These are phyloP conservation scores for Pseudoperonospora humuli DNA, from an alignment of 352 stramenopile genomes.

Conservation along the genomic window DNA sequence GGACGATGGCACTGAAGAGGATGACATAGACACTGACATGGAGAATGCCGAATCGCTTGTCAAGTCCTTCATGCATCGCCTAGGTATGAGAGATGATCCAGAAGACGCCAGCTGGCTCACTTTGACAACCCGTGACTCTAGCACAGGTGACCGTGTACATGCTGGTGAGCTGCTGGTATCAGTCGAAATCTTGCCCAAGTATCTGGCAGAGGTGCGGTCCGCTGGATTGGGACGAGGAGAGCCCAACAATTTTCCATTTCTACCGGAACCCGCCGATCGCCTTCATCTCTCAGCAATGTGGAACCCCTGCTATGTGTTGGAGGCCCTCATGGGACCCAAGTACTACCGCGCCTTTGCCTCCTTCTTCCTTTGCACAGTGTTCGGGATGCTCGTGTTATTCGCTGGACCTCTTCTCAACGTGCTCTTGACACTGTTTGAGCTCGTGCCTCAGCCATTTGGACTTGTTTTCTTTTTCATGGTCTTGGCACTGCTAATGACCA, in stretches of 20 bases:
- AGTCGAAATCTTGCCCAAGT: conserved; percentile 63
- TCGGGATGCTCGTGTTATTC: conserved; percentile 57
- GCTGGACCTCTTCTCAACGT: conserved; percentile 66
- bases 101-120: conserved; percentile 73
- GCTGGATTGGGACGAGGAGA: conserved; percentile 68
- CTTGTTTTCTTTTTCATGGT: conserved; percentile 50
- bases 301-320: conserved; percentile 75
- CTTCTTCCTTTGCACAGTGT: conserved; percentile 45
- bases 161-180: conserved; percentile 63
- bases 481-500: conserved; percentile 28
- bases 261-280: conserved; percentile 64
- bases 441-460: conserved; percentile 49
- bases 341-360: conserved; percentile 65
- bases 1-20: conserved; percentile 19
- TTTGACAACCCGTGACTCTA: conserved; percentile 53
- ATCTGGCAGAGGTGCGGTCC: conserved; percentile 43
- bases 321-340: conserved; percentile 68
- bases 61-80: conserved; percentile 62
- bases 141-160: conserved; percentile 45
- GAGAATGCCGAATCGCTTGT: conserved; percentile 61
- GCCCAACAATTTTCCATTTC: conserved; percentile 73
- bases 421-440: conserved; percentile 52
- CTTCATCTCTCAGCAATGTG: conserved; percentile 74
- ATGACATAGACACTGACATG: conserved; percentile 32
- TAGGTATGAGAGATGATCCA: conserved; percentile 71